Percentiles rank a stretch among this genome's conserved stretches.
These are phyloP conservation scores for Harringtonia lauricola DNA, from an alignment of 2,329 filamentous ascomycete genomes.

Conservation along the genomic window DNA sequence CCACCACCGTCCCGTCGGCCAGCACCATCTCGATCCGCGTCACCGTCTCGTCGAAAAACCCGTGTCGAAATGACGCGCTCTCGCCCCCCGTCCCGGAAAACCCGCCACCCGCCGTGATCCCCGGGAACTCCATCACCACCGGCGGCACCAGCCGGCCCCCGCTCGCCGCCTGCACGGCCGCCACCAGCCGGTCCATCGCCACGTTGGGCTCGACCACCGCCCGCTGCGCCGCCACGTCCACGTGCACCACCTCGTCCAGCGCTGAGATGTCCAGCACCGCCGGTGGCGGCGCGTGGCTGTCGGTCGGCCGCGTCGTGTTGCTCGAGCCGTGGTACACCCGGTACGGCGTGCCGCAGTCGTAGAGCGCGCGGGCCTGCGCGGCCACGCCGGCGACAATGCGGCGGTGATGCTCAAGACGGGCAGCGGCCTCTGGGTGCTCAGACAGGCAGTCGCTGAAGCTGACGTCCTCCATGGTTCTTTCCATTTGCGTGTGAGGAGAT, in stretches of 20 bases:
- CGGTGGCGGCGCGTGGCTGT: constrained; percentile 26
- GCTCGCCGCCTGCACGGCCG: constrained; percentile 49
- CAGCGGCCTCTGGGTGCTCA: not conserved
- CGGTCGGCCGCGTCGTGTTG: constrained; percentile 49
- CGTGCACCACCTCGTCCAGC: constrained; percentile 50
- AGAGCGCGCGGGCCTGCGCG: constrained; percentile 33
- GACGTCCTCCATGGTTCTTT: too few species aligned
- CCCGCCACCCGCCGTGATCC: constrained; percentile 62
- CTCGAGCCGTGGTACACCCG: constrained; percentile 68
- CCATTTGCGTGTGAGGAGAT: too few species aligned
- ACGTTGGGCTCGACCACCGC: constrained; percentile 67
- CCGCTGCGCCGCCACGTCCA: constrained; percentile 42
- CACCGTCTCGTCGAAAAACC: constrained; percentile 58
- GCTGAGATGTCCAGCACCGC: constrained; percentile 52
- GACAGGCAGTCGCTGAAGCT: too few species aligned
- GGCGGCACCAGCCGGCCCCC: constrained; percentile 43
- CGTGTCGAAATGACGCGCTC: constrained; percentile 56
- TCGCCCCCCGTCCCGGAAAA: constrained; percentile 64
- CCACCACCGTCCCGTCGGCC: constrained; percentile 52
- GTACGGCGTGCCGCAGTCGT: constrained; percentile 43
- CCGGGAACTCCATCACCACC: constrained; percentile 66
- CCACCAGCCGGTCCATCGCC: constrained; percentile 59
- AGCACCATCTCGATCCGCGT: constrained; percentile 56
- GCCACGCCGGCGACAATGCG: constrained; percentile 35
- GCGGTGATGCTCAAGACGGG: constrained; percentile 33